These are phyloP conservation scores for Naematelia encephala DNA, from an alignment of 768 basidiomycete species.

Conservation along the genomic window DNA sequence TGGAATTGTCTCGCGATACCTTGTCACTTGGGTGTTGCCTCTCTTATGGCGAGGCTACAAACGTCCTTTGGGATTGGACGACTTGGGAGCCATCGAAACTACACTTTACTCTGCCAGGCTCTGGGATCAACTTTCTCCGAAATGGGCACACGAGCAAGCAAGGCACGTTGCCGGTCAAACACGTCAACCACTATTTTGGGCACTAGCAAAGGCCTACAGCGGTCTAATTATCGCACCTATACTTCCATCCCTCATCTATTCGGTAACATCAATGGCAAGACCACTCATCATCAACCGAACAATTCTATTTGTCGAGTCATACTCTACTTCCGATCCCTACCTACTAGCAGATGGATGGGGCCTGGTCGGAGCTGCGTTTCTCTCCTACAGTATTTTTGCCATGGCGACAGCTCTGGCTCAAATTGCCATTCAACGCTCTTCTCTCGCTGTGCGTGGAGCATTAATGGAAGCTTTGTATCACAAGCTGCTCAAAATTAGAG, in stretches of 20 bases:
- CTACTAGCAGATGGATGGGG: slow-evolving; percentile 19
- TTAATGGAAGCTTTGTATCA: slow-evolving; percentile 25
- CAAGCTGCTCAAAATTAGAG: slow-evolving; percentile 13
- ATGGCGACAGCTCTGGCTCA: slow-evolving; percentile 8
- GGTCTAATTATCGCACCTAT: slow-evolving; percentile 5
- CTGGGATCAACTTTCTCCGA: slow-evolving; percentile 9
- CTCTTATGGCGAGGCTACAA: slow-evolving; percentile 15
- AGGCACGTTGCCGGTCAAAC: slow-evolving; percentile 3
- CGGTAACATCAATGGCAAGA: slow-evolving; percentile 9
- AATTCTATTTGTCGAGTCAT: slow-evolving; percentile 16
- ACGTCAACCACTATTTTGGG: slow-evolving; percentile 14
- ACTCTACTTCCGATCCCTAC: slow-evolving; percentile 6
- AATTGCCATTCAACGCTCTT: slow-evolving; percentile 14
- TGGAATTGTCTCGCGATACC: slow-evolving; percentile 17
- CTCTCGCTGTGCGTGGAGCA: slow-evolving; percentile 13
- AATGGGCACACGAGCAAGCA: slow-evolving; percentile 3
- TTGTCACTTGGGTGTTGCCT: slow-evolving; percentile 13
- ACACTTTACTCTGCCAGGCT: slow-evolving; percentile 6
- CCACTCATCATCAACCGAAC: slow-evolving; percentile 16
- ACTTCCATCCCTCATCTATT: slow-evolving; percentile 12
- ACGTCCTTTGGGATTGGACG: slow-evolving; percentile 10
- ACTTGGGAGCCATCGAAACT: slow-evolving; percentile 17
- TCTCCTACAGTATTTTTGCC: slow-evolving; percentile 15
- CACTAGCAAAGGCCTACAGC: slow-evolving; percentile 5
- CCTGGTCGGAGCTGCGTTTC: slow-evolving; percentile 14